phyloP scores from a whole-genome alignment of 208 protist genomes.

The Acanthamoeba castellanii region DNA sequence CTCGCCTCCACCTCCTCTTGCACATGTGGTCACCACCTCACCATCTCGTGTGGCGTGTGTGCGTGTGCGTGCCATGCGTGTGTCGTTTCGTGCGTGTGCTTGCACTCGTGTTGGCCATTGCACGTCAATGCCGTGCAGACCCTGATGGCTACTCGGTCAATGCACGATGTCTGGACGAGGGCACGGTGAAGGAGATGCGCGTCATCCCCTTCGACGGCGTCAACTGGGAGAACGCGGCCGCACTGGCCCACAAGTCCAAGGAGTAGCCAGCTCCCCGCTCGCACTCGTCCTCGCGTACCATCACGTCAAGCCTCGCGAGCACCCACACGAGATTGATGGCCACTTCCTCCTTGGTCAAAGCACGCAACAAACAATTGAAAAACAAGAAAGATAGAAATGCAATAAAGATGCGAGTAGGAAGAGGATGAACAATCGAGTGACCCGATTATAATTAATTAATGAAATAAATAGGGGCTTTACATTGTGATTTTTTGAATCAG shows the following conservation, averaged over 20 bases:
- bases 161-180: not conserved
- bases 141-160: slow-evolving; percentile 46
- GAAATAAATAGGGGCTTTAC: not conserved
- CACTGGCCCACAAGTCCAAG: slow-evolving; percentile 15
- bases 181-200: not conserved
- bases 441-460: not conserved
- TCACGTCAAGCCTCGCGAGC: too few relatives aligned
- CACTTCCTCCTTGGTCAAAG: too few relatives aligned
- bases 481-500: not conserved
- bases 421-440: too few relatives aligned
- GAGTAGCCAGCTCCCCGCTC: too few relatives aligned
- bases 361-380: too few relatives aligned
- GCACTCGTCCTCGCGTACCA: too few relatives aligned
- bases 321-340: too few relatives aligned
- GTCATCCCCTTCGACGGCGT: slow-evolving; percentile 9
- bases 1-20: too few relatives aligned
- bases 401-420: too few relatives aligned
- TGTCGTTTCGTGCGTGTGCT: too few relatives aligned
- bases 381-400: too few relatives aligned
- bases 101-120: not conserved
- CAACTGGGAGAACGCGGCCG: slow-evolving; percentile 44
- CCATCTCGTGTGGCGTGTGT: not conserved
- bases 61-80: too few relatives aligned
- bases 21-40: not conserved
- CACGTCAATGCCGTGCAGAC: not conserved